Evolutionary conservation across 352 stramenopile genomes (phyloP), one percentile per base, ranked within the genome.

Genomic region (Globisporangium canariense): DNA sequence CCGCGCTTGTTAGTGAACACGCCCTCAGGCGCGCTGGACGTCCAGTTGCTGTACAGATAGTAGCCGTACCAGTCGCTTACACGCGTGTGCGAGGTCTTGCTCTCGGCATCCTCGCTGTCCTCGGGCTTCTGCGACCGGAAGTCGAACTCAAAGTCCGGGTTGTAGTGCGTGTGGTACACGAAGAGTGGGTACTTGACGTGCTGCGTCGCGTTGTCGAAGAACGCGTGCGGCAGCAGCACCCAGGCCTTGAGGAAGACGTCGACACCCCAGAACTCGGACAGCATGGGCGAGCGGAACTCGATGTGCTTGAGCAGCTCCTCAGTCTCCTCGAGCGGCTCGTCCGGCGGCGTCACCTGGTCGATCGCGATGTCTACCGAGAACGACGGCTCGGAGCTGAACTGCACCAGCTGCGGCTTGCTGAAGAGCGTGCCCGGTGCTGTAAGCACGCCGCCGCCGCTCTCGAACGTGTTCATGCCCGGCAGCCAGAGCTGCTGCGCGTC

Each of bases 121-220:
- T 45, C 34, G 9, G 78, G 80, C 4, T 71, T 54, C 0, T 75
- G 50, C 9, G 77, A 60, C 11, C 64, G 47, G 54, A 78, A 91
- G 45, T 74, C 75, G 62, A 88, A 84, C 47, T 88, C 79, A 47
- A 91, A 89, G 46, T 77, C 66, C 53, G 73, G 73, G 46, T 67
- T 83, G 77, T 88, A 91, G 70, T 91, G 82, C 46, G 82, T 84
- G 60, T 91, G 82, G 79, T 91, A 91, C 34, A 91, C 70, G 55
- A 88, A 89, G 52, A 91, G 38, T 40, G 82, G 82, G 73, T 91
- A 91, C 70, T 79, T 71, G 46, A 91, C 69, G 47, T 91, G 60
- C 9, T 70, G 67, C 28, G 76, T 81, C 3, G 62, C 66, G 0
- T 71, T 52, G 30, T 88, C 78, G n/a, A 78, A 88, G 62, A 91